phyloP scores from a whole-genome alignment of 805 yeast genomes.

The Sugiyamaella smithiae region DNA sequence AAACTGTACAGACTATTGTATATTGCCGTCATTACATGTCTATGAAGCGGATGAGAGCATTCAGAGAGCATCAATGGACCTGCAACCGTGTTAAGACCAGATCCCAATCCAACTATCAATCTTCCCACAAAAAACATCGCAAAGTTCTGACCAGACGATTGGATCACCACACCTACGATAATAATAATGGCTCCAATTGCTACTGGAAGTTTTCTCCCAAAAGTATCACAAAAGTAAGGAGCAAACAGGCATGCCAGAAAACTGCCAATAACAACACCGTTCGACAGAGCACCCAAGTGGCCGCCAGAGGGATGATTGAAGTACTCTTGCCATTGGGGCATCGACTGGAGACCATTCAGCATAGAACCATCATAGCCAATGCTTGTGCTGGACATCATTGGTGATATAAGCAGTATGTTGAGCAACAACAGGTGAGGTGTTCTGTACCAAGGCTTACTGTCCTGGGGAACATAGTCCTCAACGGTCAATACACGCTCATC shows the following conservation, averaged over 20 bases:
- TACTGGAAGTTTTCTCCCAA: conserved; percentile 63
- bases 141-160: conserved; percentile 41
- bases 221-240: conserved; percentile 53
- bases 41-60: conserved; percentile 57
- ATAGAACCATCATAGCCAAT: conserved; percentile 23
- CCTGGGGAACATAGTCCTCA: too few species aligned
- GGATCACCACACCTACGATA: conserved; percentile 57
- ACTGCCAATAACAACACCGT: conserved; percentile 50
- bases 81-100: conserved; percentile 72
- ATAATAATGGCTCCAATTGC: conserved; percentile 53
- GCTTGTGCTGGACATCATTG: conserved; percentile 16
- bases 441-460: too few species aligned
- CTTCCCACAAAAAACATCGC: conserved; percentile 69
- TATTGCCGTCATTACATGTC: conserved; percentile 59
- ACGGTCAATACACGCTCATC: too few species aligned
- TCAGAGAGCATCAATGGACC: conserved; percentile 78
- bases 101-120: conserved; percentile 68
- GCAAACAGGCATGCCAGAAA: conserved; percentile 65
- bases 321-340: conserved; percentile 24
- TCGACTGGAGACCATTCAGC: conserved; percentile 26
- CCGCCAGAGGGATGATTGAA: conserved; percentile 21
- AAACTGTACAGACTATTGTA: conserved; percentile 66
- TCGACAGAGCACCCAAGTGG: conserved; percentile 20
- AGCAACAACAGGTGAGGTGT: conserved; percentile 17
- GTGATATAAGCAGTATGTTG: conserved; percentile 15